phyloP scores from a whole-genome alignment of 495 filamentous ascomycete species.

The Penicillium angulare region DNA sequence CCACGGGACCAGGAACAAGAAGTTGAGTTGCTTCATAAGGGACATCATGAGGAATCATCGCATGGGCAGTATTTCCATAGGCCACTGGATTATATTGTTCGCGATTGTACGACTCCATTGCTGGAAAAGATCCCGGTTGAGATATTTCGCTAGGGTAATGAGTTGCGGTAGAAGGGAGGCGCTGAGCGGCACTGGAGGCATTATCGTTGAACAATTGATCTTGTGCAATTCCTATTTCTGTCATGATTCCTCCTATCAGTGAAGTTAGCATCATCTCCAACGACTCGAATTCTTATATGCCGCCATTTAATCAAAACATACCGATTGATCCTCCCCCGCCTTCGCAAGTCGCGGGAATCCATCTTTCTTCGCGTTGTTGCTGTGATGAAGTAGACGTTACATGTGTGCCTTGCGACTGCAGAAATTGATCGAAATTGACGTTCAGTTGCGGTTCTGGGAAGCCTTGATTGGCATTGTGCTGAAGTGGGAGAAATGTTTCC shows the following conservation, averaged over 20 bases:
- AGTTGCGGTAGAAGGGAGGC: slow-evolving; percentile 16
- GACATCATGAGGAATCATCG: neutral
- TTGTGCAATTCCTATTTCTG: slow-evolving; percentile 39
- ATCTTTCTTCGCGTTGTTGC: slow-evolving; percentile 39
- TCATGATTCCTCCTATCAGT: slow-evolving; percentile 36
- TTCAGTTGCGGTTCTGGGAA: slow-evolving; percentile 16
- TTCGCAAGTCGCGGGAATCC: slow-evolving; percentile 31
- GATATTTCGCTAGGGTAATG: slow-evolving; percentile 17
- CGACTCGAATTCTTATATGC: neutral
- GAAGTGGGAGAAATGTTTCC: slow-evolving; percentile 8
- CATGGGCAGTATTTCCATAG: neutral
- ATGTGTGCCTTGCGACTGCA: slow-evolving; percentile 31
- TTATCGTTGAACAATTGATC: slow-evolving; percentile 36
- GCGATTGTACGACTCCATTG: slow-evolving; percentile 3
- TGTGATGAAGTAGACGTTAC: slow-evolving; percentile 29
- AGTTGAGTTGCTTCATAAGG: slow-evolving; percentile 11
- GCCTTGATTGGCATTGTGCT: slow-evolving; percentile 7
- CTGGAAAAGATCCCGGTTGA: slow-evolving; percentile 20
- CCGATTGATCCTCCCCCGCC: slow-evolving; percentile 35
- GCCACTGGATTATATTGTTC: slow-evolving; percentile 1
- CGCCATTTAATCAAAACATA: slow-evolving; percentile 13
- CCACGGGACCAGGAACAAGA: neutral
- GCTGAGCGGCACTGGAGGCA: slow-evolving; percentile 13
- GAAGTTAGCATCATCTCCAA: neutral
- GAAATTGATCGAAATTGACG: slow-evolving; percentile 42